Evolutionary conservation across 768 basidiomycete genomes (phyloP).

Genomic region (Lepiota venenata): DNA sequence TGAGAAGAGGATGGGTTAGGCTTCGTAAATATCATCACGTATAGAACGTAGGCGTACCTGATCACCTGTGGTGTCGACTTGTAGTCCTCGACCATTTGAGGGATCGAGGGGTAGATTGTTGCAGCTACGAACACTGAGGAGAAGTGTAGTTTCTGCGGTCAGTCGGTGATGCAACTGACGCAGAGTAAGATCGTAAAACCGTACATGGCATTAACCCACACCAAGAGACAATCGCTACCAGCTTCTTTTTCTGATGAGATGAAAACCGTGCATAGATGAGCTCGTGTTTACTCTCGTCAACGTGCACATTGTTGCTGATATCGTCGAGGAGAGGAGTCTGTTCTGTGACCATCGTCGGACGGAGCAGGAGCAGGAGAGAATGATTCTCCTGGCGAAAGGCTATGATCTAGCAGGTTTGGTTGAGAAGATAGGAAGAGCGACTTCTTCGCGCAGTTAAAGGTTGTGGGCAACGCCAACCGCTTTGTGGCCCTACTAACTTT

Average conservation of each 20-base stretch:
- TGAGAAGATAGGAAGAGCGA: no score
- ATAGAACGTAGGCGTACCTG: conserved; percentile 50
- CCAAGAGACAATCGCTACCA: conserved; percentile 48
- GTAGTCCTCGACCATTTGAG: conserved; percentile 66
- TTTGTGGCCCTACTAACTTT: no score
- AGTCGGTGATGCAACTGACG: conserved; percentile 43
- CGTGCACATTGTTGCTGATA: not conserved
- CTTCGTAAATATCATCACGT: conserved; percentile 24
- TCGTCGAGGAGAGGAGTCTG: conserved; percentile 4
- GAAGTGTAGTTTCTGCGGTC: not conserved
- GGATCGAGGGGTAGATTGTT: conserved; percentile 71
- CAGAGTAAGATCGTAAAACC: conserved; percentile 42
- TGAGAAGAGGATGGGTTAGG: not conserved
- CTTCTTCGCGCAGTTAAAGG: no score
- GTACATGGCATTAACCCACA: conserved; percentile 53
- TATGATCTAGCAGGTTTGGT: no score
- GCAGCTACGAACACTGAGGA: conserved; percentile 61
- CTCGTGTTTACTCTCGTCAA: conserved; percentile 2
- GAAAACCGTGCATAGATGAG: conserved; percentile 47
- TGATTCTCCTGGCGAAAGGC: no score
- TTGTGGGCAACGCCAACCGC: no score
- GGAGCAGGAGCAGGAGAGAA: not conserved
- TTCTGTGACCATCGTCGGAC: not conserved
- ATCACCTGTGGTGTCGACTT: conserved; percentile 53
- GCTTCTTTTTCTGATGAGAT: conserved; percentile 35